Evolutionary conservation across 257 asterid species (phyloP), one percentile per base, ranked within the genome.

Genomic region (Jacaranda copaia): DNA sequence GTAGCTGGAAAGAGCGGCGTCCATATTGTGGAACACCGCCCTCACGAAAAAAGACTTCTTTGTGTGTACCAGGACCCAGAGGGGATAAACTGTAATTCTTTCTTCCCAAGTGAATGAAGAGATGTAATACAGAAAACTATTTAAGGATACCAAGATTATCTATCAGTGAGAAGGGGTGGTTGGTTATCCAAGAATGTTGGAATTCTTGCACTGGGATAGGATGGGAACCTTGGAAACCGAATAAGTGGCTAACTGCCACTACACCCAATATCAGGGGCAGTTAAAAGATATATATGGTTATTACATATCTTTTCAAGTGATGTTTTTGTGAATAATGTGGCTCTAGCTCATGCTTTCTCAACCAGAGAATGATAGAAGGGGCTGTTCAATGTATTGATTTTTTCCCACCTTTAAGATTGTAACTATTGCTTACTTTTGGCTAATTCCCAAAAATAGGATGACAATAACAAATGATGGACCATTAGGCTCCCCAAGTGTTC

Each of bases 1-100:
- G 53, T 19, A 58, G 59, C 5, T 75, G 39, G 70, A 72, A 59
- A 76, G 93, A 88, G 89, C 91, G 89, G 93, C 75, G 75, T 72
- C 89, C 90, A 79, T 72, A 2, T 5, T 5, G 52, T 69, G 87
- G 93, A 85, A 90, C 81, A 86, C 91, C 91, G 91, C 90, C 66
- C 87, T 76, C n/a, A 8, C 19, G 32, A 61, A 79, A 68, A 59
- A 0, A 51, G 61, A 61, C 19, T 48, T 45, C 8, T 48, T 42
- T 55, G 20, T 4, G 32, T 55, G 15, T 58, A 49, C 35, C 67
- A 15, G 52, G 48, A 68, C 75, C 65, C 71, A 63, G 42, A 72
- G 69, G 5, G 5, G 36, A 40, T 48, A 3, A 73, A 53, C 59
- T 70, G 19, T 8, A 14, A 20, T 46, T 16, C 38, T 57, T 46